These are phyloP conservation scores for Pseudogymnoascus sp. DNA, from an alignment of 2,329 filamentous ascomycete species.

Conservation along the genomic window DNA sequence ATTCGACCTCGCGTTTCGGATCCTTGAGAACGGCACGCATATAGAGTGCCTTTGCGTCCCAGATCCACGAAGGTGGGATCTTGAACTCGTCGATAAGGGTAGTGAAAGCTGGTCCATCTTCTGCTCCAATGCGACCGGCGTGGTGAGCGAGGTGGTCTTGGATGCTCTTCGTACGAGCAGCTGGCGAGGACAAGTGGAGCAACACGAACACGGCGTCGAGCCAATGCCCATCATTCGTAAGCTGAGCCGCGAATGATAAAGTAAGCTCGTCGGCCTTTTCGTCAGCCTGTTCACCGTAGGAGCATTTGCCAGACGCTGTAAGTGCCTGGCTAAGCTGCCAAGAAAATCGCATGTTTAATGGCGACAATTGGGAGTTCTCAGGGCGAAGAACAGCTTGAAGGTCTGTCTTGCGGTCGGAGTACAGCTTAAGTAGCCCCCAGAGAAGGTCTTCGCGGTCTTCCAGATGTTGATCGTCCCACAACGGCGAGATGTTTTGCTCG, in stretches of 20 bases:
- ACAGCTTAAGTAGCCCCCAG: constrained; percentile 79
- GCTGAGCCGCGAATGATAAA: constrained; percentile 54
- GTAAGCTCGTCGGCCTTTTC: constrained; percentile 59
- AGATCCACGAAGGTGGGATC: constrained; percentile 72
- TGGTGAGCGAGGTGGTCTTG: constrained; percentile 68
- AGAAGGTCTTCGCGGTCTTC: constrained; percentile 65
- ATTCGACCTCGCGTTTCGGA: constrained; percentile 63
- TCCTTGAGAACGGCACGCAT: constrained; percentile 67
- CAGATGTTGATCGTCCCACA: constrained; percentile 53
- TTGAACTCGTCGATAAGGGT: constrained; percentile 56
- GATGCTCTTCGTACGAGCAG: constrained; percentile 56
- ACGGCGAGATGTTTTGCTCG: constrained; percentile 46
- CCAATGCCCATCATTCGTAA: constrained; percentile 58
- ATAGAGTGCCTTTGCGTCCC: constrained; percentile 76
- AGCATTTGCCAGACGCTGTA: constrained; percentile 38
- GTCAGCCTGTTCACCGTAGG: constrained; percentile 43
- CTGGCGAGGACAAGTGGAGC: constrained; percentile 58
- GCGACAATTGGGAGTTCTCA: constrained; percentile 66
- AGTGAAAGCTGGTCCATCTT: constrained; percentile 47
- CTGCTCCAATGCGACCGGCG: constrained; percentile 55
- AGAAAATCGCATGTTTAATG: constrained; percentile 64
- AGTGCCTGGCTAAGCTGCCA: constrained; percentile 79
- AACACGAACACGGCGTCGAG: constrained; percentile 68
- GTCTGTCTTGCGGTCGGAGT: constrained; percentile 46
- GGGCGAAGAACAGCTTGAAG: constrained; percentile 67